Conservation (phyloP, 768 basidiomycete species). For the Gloeophyllum trabeum region DNA sequence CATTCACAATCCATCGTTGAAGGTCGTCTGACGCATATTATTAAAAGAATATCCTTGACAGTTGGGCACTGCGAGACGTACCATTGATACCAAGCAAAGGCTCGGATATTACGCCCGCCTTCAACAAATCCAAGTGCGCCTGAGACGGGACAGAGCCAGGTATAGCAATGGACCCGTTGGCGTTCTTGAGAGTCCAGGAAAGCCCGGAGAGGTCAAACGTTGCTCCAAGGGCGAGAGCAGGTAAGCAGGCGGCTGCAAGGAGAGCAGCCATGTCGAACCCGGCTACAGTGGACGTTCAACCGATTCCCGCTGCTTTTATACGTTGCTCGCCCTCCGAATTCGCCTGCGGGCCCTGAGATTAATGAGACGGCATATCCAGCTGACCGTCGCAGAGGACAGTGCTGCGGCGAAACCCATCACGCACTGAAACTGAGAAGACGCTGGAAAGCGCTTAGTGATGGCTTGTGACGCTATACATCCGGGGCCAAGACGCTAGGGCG, state of each 20-base stretch:
- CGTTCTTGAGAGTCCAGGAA: constrained; percentile 40
- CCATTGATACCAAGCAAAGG: constrained; percentile 45
- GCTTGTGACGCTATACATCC: no score
- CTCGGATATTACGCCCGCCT: constrained; percentile 41
- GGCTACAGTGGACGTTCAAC: no score
- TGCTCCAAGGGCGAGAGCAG: constrained; percentile 9
- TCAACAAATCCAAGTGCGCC: constrained; percentile 39
- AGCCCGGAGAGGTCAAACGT: constrained; percentile 34
- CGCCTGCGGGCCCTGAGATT: no score
- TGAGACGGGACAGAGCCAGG: constrained; percentile 41
- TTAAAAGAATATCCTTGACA: not conserved
- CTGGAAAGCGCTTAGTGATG: no score
- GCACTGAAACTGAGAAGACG: no score
- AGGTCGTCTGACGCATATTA: constrained; percentile 28
- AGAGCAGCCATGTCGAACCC: no score
- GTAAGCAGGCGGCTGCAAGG: constrained; percentile 4
- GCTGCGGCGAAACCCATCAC: no score
- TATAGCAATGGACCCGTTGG: constrained; percentile 41
- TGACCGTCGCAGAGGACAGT: no score
- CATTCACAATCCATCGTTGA: constrained; percentile 41
- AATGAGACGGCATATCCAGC: no score
- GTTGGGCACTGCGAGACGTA: constrained; percentile 12
- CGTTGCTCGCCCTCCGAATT: no score
- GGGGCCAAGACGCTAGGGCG: no score
- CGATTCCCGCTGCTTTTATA: no score